Conservation (phyloP, 2,329 filamentous ascomycete species). For the Penicillium olsonii region DNA sequence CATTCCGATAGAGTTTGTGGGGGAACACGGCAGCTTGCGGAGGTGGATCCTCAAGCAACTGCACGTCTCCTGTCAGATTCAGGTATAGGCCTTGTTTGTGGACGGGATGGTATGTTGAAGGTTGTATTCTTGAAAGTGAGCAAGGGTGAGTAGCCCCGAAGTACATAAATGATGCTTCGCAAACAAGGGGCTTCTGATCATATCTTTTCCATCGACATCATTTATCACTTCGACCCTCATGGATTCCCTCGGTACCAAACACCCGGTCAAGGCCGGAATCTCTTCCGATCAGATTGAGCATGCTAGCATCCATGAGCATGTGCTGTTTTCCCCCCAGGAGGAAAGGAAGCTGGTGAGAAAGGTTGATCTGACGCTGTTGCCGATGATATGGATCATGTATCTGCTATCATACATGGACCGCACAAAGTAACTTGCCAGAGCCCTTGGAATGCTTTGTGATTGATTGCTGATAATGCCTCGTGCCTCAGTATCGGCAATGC, state of each 20-base stretch:
- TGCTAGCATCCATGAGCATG: conserved; percentile 6
- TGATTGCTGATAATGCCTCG: neutral
- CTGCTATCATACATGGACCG: conserved; percentile 48
- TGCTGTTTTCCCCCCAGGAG: conserved; percentile 30
- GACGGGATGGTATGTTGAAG: too few species aligned
- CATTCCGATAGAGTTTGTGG: neutral
- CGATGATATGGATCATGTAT: conserved; percentile 54
- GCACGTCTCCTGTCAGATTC: neutral
- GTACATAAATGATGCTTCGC: too few species aligned
- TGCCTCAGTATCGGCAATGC: conserved; percentile 23
- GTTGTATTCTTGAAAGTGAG: too few species aligned
- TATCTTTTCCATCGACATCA: too few species aligned
- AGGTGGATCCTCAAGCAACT: neutral
- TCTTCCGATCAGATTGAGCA: conserved; percentile 21
- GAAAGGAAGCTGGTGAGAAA: conserved; percentile 49
- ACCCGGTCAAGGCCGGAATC: conserved; percentile 9
- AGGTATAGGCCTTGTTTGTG: too few species aligned
- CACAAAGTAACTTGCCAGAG: conserved; percentile 17
- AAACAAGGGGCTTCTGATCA: too few species aligned
- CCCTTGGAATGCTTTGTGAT: too few species aligned
- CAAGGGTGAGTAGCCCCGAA: too few species aligned
- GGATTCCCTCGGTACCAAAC: neutral
- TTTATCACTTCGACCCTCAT: neutral
- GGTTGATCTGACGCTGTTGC: conserved; percentile 48
- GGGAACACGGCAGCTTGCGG: neutral